Percentiles rank a stretch among this genome's conserved stretches.
These are phyloP conservation scores for Eutypa lata DNA, from an alignment of 2,329 filamentous ascomycete genomes.

Conservation along the genomic window DNA sequence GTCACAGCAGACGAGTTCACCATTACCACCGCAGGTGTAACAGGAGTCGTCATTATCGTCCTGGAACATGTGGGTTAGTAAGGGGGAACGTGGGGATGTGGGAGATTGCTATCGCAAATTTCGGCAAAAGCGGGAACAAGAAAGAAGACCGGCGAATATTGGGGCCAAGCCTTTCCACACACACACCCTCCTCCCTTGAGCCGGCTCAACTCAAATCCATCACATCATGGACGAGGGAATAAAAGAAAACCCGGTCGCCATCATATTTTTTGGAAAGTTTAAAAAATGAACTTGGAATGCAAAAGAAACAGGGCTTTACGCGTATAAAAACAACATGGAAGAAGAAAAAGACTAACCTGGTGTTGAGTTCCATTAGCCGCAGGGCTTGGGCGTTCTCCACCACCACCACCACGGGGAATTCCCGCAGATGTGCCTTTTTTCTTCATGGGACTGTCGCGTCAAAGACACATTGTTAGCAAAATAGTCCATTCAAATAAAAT, in stretches of 20 bases:
- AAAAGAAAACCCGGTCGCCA: background rate
- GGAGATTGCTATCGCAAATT: slow-evolving; percentile 28
- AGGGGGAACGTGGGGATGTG: slow-evolving; percentile 19
- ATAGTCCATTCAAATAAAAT: background rate
- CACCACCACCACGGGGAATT: slow-evolving; percentile 61
- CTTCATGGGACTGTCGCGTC: slow-evolving; percentile 63
- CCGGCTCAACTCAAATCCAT: slow-evolving; percentile 1
- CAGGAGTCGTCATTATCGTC: slow-evolving; percentile 88
- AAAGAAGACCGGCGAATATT: slow-evolving; percentile 19
- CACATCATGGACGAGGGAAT: background rate
- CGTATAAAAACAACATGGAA: background rate
- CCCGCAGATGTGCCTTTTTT: slow-evolving; percentile 70
- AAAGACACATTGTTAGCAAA: slow-evolving; percentile 16
- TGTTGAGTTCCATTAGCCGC: slow-evolving; percentile 53
- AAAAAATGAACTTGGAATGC: background rate
- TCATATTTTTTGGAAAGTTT: background rate
- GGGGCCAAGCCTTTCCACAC: slow-evolving; percentile 14
- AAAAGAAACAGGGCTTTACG: background rate
- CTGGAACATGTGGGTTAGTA: slow-evolving; percentile 37
- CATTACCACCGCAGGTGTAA: slow-evolving; percentile 77
- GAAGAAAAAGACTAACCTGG: slow-evolving; percentile 45
- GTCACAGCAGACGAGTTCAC: slow-evolving; percentile 89
- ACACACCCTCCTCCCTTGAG: slow-evolving; percentile 2
- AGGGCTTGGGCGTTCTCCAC: slow-evolving; percentile 63
- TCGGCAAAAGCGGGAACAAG: slow-evolving; percentile 32